Base-by-base conservation (phyloP, 225 moss, liverwort and hornwort species). In the Pseudoscleropodium purum region DNA sequence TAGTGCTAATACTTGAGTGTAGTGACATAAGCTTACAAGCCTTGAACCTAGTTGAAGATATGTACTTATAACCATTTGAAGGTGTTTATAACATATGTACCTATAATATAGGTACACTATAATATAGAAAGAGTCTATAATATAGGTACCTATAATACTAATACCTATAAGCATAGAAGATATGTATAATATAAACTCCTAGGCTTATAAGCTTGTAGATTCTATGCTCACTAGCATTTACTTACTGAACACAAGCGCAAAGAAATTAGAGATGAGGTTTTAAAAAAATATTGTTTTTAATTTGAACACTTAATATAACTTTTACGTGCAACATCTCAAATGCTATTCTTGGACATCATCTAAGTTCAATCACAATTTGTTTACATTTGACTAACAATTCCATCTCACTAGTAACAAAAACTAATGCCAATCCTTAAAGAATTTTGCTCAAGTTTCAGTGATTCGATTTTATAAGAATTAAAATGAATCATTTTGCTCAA, bases 1-100 rank as follows among this genome's bases (percentile, higher is more conserved):
- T 4, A 0, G 4, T 23, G 2, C 13, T 69, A n/a, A 7, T 9
- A 0, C 7, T 0, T 24, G 4, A 13, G 4, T 2, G 5, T 2
- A 24, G 0, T 24, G 8, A 39, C 3, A 1, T 39, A 2, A 70
- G 14, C 5, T 14, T 70, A 70, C 13, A 39, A 39, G n/a, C 24
- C 13, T 39, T n/a, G 39, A 69, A 69, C 4, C n/a, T 13, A n/a
- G 4, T 69, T 69, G 7, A 23, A 23, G 4, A 4, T n/a, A 39
- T n/a, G 13, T 24, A 70, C 39, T 14, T 24, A 70, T 8, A 25
- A 70, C 24, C 5, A 70, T 39, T 25, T 39, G 3, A 70, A 5
- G 24, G 13, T 24, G 13, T 39, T 39, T 10, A 68, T 37, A 68
- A 34, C 2, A 66, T 66, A 18, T 37, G 6, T 11, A 20, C 6